These are phyloP conservation scores for Lophiotrema nucula DNA, from an alignment of 495 filamentous ascomycete genomes.

Conservation along the genomic window DNA sequence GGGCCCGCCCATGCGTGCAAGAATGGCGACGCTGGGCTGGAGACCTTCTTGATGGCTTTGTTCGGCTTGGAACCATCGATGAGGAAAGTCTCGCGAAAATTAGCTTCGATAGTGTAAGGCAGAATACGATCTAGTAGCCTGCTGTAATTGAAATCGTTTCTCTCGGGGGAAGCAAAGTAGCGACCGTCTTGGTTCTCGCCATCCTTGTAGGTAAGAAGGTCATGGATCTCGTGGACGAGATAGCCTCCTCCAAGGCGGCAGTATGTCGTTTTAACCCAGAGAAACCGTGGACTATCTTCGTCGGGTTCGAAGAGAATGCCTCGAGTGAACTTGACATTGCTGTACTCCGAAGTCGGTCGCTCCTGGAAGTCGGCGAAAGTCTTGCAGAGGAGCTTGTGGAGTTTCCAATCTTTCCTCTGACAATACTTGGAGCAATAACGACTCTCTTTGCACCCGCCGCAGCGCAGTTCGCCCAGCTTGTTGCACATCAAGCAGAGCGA, in stretches of 20 bases:
- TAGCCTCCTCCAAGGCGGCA: constrained; percentile 21
- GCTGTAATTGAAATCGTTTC: no score
- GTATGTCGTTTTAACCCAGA: constrained; percentile 35
- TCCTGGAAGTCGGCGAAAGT: constrained; percentile 22
- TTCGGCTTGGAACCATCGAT: constrained; percentile 31
- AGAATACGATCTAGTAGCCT: neutral
- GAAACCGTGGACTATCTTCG: constrained; percentile 26
- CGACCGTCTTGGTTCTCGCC: neutral
- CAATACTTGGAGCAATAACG: constrained; percentile 37
- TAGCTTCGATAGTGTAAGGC: constrained; percentile 16
- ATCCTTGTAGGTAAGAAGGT: no score
- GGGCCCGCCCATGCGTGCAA: no score
- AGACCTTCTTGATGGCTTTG: neutral
- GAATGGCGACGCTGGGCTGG: neutral
- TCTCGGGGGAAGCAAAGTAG: no score
- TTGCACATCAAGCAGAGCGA: no score
- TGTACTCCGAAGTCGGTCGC: constrained; percentile 18
- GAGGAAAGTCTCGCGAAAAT: constrained; percentile 21
- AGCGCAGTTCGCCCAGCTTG: no score
- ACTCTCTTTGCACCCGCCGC: constrained; percentile 7
- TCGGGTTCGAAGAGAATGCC: constrained; percentile 38
- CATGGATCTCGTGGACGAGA: neutral
- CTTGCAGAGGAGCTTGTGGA: constrained; percentile 39
- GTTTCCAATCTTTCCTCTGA: constrained; percentile 37
- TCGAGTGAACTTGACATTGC: no score